Base-by-base conservation (phyloP, 2,329 filamentous ascomycete species). In the Verticillium nonalfalfae region DNA sequence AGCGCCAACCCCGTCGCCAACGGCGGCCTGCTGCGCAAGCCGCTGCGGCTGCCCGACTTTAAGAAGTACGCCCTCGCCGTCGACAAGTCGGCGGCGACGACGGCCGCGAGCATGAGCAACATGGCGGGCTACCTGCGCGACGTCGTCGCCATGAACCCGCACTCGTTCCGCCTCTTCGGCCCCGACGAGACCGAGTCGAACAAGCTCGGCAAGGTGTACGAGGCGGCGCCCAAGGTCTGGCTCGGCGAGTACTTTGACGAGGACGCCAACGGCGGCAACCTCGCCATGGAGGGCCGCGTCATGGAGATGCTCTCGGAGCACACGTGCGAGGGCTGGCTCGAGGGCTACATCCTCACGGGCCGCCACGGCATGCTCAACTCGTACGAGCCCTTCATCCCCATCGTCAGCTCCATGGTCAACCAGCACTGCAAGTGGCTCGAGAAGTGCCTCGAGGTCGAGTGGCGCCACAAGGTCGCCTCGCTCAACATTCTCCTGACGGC, bases 301-400 rank as follows among this genome's bases (percentile, higher is more conserved):
- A 93, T 93, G 88, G 90, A 93, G 73, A 93, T 93, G 72, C 82
- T 93, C n/a, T 90, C 86, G 18, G 90, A 93, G 73, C 90, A 93
- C 71, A 93, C 89, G 15, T 85, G 85, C 63, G 90, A 93, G 73
- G 90, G 89, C 33, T 93, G 90, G 90, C 79, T 93, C 15, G 90
- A 93, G 76, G 90, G 90, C 3, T 93, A 93, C 71, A 75, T 91
- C 52, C 80, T 93, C 2, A 90, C 85, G 60, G 90, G 90, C 34
- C 83, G 90, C 5, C 90, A 93, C 66, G 90, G 90, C 13, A 72
- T 93, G 62, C 82, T 93, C 62, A 93, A 92, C 81, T 90, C 86
- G 71, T 93, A 93, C 75, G 90, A 93, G 73, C 89, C 90, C 0
- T 93, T 93, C 71, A 90, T 93, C 62, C 89, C 93, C 70, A 85